Evolutionary conservation across 495 filamentous ascomycete genomes (phyloP).

Genomic region (Podospora tetraspora): DNA sequence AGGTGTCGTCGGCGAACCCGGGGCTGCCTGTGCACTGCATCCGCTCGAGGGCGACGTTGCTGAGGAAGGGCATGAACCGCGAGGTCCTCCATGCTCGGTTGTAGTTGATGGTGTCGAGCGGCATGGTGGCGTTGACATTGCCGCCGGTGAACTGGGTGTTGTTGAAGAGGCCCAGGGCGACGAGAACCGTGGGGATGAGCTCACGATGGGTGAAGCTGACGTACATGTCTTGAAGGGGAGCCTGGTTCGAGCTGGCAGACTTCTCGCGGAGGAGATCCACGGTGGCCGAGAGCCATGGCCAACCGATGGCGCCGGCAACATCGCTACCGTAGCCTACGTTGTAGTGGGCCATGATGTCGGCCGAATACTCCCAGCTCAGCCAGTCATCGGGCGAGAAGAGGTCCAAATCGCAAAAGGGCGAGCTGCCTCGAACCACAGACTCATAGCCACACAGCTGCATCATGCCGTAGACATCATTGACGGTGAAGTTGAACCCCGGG

Average conservation of each 20-base stretch:
- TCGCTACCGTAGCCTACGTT: slow-evolving; percentile 45
- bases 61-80: slow-evolving; percentile 39
- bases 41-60: slow-evolving; percentile 41
- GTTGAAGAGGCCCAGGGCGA: slow-evolving; percentile 48
- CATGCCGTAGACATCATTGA: slow-evolving; percentile 45
- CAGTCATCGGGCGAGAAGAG: slow-evolving; percentile 46
- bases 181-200: slow-evolving; percentile 42
- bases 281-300: slow-evolving; percentile 46
- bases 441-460: slow-evolving; percentile 48
- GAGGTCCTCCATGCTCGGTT: slow-evolving; percentile 43
- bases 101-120: slow-evolving; percentile 42
- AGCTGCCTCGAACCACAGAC: slow-evolving; percentile 43
- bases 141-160: slow-evolving; percentile 40
- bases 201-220: slow-evolving; percentile 49
- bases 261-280: slow-evolving; percentile 29
- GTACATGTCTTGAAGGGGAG: slow-evolving; percentile 39
- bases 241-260: slow-evolving; percentile 15
- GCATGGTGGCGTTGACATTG: slow-evolving; percentile 45
- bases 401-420: slow-evolving; percentile 40
- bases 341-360: slow-evolving; percentile 45
- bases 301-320: slow-evolving; percentile 39
- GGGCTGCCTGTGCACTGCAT: slow-evolving; percentile 35
- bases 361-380: slow-evolving; percentile 45
- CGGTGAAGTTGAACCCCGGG: slow-evolving; percentile 44
- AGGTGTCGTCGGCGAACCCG: slow-evolving; percentile 33